A percentile compares a stretch with the other conserved stretches of the same genome.
Evolutionary conservation across 805 yeast species (phyloP).

Genomic region (Monosporozyma servazzii): DNA sequence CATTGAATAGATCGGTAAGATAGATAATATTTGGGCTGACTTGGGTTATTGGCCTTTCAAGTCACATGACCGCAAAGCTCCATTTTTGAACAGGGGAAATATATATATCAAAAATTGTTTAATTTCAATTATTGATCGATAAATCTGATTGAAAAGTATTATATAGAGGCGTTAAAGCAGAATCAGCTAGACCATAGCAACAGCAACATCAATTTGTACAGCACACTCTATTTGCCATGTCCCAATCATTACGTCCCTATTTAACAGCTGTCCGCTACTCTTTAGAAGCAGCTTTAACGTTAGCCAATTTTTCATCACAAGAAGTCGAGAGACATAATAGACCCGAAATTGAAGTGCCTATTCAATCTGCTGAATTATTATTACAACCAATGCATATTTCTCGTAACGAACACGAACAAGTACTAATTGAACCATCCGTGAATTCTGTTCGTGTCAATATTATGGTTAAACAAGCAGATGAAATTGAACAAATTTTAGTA

Average conservation of each 20-base stretch:
- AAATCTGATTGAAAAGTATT: background rate
- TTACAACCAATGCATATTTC: constrained; percentile 84
- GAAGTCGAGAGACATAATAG: constrained; percentile 93
- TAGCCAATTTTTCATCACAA: constrained; percentile 91
- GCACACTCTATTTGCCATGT: constrained; percentile 36
- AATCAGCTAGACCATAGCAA: background rate
- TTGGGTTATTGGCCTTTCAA: background rate
- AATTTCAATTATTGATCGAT: background rate
- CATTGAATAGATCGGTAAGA: too few species aligned
- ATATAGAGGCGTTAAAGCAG: background rate
- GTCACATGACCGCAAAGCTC: background rate
- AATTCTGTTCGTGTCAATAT: constrained; percentile 87
- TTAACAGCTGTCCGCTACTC: constrained; percentile 89
- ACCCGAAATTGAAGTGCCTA: constrained; percentile 84
- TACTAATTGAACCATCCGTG: constrained; percentile 86
- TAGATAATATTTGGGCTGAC: background rate
- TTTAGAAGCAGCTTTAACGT: constrained; percentile 83
- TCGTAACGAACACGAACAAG: constrained; percentile 87
- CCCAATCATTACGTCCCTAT: constrained; percentile 95
- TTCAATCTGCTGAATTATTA: constrained; percentile 72
- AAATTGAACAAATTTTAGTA: constrained; percentile 87
- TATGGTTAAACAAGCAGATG: constrained; percentile 94
- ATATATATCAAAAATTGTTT: background rate
- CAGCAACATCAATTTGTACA: background rate
- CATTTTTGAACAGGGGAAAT: background rate